These are phyloP conservation scores for Pseudogymnoascus sp. DNA, from an alignment of 2,329 filamentous ascomycete species.

Conservation along the genomic window DNA sequence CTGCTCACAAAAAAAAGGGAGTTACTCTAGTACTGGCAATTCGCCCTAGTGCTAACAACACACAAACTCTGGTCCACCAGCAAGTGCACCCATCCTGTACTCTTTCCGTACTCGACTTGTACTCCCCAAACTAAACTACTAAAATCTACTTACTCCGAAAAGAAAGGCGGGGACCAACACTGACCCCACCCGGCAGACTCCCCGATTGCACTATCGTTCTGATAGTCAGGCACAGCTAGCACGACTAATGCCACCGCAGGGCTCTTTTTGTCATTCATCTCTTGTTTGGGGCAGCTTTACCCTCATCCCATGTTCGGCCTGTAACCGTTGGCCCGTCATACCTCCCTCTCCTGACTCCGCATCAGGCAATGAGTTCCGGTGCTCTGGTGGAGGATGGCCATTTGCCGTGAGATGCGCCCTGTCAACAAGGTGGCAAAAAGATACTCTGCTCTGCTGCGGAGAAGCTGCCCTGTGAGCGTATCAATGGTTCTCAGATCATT, in stretches of 20 bases:
- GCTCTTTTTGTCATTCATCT: not conserved
- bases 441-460: not conserved
- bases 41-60: not conserved
- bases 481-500: not conserved
- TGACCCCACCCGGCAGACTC: not conserved
- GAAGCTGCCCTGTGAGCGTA: not conserved
- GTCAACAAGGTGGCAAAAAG: not conserved
- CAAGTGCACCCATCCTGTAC: not conserved
- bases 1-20: not conserved
- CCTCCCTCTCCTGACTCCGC: not conserved
- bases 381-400: not conserved
- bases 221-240: not conserved
- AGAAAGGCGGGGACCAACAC: not conserved
- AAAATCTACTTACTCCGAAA: not conserved
- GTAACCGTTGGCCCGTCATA: constrained; percentile 1
- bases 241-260: not conserved
- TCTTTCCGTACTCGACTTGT: not conserved
- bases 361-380: not conserved
- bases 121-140: not conserved
- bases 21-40: not conserved
- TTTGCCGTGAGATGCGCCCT: not conserved
- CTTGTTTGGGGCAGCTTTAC: not conserved
- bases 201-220: not conserved
- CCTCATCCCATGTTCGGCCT: not conserved
- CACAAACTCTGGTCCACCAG: not conserved